phyloP scores from a whole-genome alignment of 1,139 yeast species.

The Pichia sp. region DNA sequence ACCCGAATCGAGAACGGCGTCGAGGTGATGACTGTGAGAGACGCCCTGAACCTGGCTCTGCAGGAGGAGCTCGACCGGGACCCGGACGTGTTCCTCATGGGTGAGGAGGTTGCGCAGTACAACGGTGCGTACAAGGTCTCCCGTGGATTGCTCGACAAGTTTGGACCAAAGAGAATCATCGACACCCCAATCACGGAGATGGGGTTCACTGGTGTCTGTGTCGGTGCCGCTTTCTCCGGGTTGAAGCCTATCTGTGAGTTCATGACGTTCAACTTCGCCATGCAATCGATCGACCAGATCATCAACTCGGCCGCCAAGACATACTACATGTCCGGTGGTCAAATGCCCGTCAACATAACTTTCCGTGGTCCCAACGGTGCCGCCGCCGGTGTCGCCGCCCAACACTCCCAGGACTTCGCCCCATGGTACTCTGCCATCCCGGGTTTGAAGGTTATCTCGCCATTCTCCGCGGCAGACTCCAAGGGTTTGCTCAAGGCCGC shows the following conservation, averaged over 20 bases:
- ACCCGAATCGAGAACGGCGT: conserved; percentile 20
- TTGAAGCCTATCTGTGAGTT: conserved; percentile 96
- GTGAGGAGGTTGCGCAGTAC: conserved; percentile 99
- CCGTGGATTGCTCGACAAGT: conserved; percentile 91
- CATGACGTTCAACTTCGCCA: conserved; percentile 98
- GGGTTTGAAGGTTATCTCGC: conserved; percentile 93
- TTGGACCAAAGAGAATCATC: conserved; percentile 92
- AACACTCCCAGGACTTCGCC: conserved; percentile 96
- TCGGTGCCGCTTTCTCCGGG: conserved; percentile 96
- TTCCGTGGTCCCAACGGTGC: conserved; percentile 99
- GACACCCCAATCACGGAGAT: conserved; percentile 99
- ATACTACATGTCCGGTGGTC: conserved; percentile 98
- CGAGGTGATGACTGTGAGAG: conserved; percentile 84
- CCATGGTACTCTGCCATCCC: conserved; percentile 99
- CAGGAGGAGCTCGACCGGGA: conserved; percentile 98
- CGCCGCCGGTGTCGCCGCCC: conserved; percentile 99
- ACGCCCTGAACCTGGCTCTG: conserved; percentile 89
- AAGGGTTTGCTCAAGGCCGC: conserved; percentile 95
- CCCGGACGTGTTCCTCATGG: conserved; percentile 89
- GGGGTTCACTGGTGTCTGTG: conserved; percentile 98
- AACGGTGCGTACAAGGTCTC: conserved; percentile 98
- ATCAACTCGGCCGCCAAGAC: conserved; percentile 98
- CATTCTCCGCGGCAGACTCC: conserved; percentile 93
- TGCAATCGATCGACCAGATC: conserved; percentile 98
- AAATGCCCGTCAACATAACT: conserved; percentile 92